Evolutionary conservation across 2,329 filamentous ascomycete species (phyloP).

Genomic region (Xylaria sp.): DNA sequence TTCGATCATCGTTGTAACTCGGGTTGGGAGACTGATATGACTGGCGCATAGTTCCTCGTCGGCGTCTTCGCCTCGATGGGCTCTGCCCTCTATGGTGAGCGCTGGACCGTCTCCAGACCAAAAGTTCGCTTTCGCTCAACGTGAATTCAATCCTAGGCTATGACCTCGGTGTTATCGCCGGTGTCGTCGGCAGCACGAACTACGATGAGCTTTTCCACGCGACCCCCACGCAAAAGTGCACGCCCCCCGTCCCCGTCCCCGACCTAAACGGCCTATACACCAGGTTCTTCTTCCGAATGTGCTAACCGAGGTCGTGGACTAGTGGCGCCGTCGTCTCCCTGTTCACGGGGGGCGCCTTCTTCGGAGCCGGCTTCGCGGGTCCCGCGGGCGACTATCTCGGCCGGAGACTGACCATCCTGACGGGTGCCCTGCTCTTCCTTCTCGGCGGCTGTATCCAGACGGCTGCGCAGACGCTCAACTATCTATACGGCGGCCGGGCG

Average conservation of each 20-base stretch:
- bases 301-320: constrained; percentile 10
- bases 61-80: constrained; percentile 59
- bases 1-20: neutral
- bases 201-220: constrained; percentile 47
- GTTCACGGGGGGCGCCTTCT: constrained; percentile 72
- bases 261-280: too few relatives aligned
- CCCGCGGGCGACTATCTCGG: constrained; percentile 61
- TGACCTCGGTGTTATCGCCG: constrained; percentile 56
- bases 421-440: constrained; percentile 72
- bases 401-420: constrained; percentile 67
- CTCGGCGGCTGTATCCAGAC: constrained; percentile 76
- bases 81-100: constrained; percentile 56
- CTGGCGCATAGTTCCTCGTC: constrained; percentile 49
- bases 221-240: constrained; percentile 43
- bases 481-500: constrained; percentile 70
- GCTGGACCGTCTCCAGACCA: too few relatives aligned
- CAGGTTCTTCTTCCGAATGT: neutral
- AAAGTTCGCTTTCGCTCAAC: too few relatives aligned
- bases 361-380: constrained; percentile 63
- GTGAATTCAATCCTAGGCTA: too few relatives aligned
- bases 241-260: constrained; percentile 13
- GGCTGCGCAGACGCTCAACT: constrained; percentile 59
- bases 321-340: constrained; percentile 74
- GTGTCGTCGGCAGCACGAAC: constrained; percentile 53
- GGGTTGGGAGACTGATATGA: neutral